Conservation (phyloP, 352 stramenopile genomes). For the Pythium sp. region DNA sequence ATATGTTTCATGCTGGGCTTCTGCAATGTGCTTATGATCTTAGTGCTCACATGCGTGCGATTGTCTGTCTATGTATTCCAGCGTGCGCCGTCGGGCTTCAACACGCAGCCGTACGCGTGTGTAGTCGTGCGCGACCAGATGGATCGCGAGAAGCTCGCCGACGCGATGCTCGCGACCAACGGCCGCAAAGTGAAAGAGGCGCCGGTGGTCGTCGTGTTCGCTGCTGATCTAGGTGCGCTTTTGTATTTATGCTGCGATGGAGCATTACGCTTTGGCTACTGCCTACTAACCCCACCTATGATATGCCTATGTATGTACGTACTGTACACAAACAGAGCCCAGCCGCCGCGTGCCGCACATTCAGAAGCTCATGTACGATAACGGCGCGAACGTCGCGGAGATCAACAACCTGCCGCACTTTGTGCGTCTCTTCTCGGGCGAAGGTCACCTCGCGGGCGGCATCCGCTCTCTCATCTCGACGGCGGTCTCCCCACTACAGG, state of each 20-base stretch:
- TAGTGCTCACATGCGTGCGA: neutral
- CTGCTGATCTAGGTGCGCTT: conserved; percentile 56
- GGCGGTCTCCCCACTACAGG: conserved; percentile 57
- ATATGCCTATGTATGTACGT: neutral
- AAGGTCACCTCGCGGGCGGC: conserved; percentile 52
- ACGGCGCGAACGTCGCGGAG: conserved; percentile 37
- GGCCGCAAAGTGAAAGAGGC: conserved; percentile 71
- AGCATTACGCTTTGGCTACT: neutral
- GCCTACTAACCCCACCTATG: neutral
- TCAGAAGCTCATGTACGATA: conserved; percentile 65
- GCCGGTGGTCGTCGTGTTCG: conserved; percentile 78
- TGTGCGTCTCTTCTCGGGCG: conserved; percentile 66
- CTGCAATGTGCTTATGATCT: neutral
- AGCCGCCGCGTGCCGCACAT: conserved; percentile 67
- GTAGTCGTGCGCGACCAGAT: conserved; percentile 68
- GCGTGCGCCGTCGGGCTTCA: conserved; percentile 78
- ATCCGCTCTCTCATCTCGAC: conserved; percentile 61
- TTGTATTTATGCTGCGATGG: neutral
- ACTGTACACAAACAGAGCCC: conserved; percentile 37
- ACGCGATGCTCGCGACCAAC: conserved; percentile 80
- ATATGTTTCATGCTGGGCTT: neutral
- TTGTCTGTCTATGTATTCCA: conserved; percentile 16
- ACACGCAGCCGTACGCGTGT: conserved; percentile 76
- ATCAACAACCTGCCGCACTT: conserved; percentile 62
- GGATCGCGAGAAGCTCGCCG: conserved; percentile 63